These are phyloP conservation scores for Nakazawaea wyomingensis DNA, from an alignment of 805 yeast genomes.

Conservation along the genomic window DNA sequence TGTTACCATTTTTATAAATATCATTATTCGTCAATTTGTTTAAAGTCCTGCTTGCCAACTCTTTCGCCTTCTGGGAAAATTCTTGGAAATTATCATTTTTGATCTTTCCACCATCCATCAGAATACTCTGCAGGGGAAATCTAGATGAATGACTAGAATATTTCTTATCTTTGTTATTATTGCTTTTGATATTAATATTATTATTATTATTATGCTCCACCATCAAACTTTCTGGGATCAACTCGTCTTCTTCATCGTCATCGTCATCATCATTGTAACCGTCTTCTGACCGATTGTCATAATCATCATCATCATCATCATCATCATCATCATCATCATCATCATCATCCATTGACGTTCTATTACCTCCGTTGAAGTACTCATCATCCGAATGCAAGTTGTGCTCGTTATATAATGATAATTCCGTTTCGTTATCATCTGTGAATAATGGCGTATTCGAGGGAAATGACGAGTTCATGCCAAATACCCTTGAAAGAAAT, in stretches of 20 bases:
- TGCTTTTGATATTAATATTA: background rate
- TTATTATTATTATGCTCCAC: conserved; percentile 16
- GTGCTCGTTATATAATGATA: conserved; percentile 14
- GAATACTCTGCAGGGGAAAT: background rate
- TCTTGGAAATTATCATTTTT: conserved; percentile 7
- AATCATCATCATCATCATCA: conserved; percentile 2
- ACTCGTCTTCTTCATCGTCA: conserved; percentile 23
- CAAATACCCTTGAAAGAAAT: conserved; percentile 61
- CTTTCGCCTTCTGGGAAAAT: conserved; percentile 21
- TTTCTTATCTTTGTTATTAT: background rate
- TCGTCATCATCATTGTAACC: background rate
- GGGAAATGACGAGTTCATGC: conserved; percentile 30
- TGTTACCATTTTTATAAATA: background rate
- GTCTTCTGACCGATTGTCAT: background rate
- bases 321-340: conserved; percentile 7
- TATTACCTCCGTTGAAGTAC: background rate
- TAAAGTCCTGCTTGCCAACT: conserved; percentile 22
- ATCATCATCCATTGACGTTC: background rate
- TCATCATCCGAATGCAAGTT: conserved; percentile 9
- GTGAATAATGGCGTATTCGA: conserved; percentile 21
- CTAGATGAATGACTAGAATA: background rate
- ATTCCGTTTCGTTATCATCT: conserved; percentile 19
- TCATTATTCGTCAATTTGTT: conserved; percentile 14
- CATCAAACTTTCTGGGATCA: conserved; percentile 24
- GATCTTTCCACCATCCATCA: background rate